phyloP scores from a whole-genome alignment of 495 filamentous ascomycete species.

The Annulohypoxylon nitens region DNA sequence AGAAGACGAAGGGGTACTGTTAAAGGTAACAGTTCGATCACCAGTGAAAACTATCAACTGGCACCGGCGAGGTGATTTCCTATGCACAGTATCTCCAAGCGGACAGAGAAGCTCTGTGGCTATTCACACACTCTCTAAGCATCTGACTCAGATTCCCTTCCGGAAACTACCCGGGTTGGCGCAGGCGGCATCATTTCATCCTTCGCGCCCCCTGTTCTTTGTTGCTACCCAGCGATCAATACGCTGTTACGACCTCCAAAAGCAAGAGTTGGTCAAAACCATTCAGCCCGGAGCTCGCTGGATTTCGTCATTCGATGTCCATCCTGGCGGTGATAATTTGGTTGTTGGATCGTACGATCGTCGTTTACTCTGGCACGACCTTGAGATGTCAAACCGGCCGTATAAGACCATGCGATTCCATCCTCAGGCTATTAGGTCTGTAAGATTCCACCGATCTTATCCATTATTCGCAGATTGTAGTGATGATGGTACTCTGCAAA shows the following conservation, averaged over 20 bases:
- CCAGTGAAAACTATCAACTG: conserved; percentile 91
- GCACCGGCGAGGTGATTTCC: conserved; percentile 95
- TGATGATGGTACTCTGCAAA: conserved; percentile 93
- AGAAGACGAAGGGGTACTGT: conserved; percentile 80
- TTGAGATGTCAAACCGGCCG: conserved; percentile 88
- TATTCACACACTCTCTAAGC: conserved; percentile 95
- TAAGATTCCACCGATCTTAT: conserved; percentile 84
- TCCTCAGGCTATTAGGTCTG: conserved; percentile 86
- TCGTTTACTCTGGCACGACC: conserved; percentile 94
- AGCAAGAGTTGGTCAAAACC: conserved; percentile 89
- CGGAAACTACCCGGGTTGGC: conserved; percentile 85
- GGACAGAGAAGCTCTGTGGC: conserved; percentile 85
- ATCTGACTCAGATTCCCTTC: conserved; percentile 95
- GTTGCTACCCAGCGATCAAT: conserved; percentile 94
- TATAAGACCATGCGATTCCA: conserved; percentile 98
- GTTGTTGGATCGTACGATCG: conserved; percentile 95
- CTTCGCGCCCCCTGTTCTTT: conserved; percentile 90
- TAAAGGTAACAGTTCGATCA: conserved; percentile 82
- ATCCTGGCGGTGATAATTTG: conserved; percentile 92
- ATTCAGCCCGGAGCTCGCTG: conserved; percentile 93
- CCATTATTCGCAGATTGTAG: conserved; percentile 93
- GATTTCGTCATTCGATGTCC: conserved; percentile 94
- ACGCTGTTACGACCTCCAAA: conserved; percentile 90
- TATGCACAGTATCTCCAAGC: conserved; percentile 88
- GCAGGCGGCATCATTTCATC: conserved; percentile 94